These are phyloP conservation scores for Ogataea degrootiae DNA, from an alignment of 805 yeast genomes.

Conservation along the genomic window DNA sequence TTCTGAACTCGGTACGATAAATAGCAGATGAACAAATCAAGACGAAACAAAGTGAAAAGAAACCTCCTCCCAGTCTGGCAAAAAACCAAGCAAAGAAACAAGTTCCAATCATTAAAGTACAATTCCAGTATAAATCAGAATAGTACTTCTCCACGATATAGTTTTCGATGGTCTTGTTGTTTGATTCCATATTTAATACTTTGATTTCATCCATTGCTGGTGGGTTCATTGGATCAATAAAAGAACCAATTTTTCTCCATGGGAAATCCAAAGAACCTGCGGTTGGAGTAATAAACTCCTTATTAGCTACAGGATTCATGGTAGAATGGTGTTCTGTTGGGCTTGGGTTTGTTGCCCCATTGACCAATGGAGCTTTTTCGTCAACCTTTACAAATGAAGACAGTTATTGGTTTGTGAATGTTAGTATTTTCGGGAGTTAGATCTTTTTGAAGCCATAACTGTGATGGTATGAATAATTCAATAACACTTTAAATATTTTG, in stretches of 20 bases:
- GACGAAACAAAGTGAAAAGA: constrained; percentile 58
- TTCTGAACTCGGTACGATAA: constrained; percentile 66
- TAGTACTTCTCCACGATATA: constrained; percentile 66
- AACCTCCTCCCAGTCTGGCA: constrained; percentile 60
- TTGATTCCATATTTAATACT: constrained; percentile 10
- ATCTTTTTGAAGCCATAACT: too few species aligned
- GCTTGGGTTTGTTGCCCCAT: background rate
- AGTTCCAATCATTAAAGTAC: constrained; percentile 58
- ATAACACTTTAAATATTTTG: too few species aligned
- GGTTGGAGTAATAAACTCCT: constrained; percentile 3
- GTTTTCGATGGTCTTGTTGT: constrained; percentile 39
- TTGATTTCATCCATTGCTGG: constrained; percentile 15
- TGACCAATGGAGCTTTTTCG: background rate
- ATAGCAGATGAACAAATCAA: constrained; percentile 59
- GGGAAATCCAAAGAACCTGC: constrained; percentile 24
- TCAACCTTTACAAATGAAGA: background rate
- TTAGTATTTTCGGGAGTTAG: too few species aligned
- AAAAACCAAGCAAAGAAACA: constrained; percentile 68
- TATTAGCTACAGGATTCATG: background rate
- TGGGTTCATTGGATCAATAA: constrained; percentile 24
- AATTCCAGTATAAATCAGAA: constrained; percentile 71
- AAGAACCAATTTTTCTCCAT: constrained; percentile 33
- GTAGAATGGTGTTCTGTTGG: background rate
- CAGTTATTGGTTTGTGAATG: background rate
- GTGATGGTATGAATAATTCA: too few species aligned